Base-by-base conservation (phyloP, 345 rosid genomes). In the Ailanthus altissimus region DNA sequence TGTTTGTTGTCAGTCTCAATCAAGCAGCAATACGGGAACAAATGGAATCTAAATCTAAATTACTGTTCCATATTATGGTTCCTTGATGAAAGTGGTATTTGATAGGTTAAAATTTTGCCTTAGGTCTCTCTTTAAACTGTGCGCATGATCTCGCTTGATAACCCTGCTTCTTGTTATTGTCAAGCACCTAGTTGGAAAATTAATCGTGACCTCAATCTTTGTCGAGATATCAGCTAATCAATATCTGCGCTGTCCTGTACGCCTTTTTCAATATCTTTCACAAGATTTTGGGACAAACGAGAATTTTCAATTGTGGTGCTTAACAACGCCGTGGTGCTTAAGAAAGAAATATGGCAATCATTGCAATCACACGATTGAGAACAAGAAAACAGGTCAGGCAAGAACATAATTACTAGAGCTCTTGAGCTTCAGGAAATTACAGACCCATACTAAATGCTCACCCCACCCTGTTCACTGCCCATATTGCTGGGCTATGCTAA, bases 151-250 rank as follows among this genome's bases (percentile, higher is more conserved):
- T 25, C 8, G 43, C 23, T 69, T 21, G 1, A 18, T 69, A 16
- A 50, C 5, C n/a, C 1, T 18, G 43, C 8, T 3, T 18, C 2
- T 18, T 6, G 56, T 26, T 18, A 6, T 18, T 6, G 56, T 26
- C n/a, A 69, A 53, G 59, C 45, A 69, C 43, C 65, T 23, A 16
- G n/a, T 43, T 43, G 75, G 23, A 58, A 25, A n/a, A 43, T 61
- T 10, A 8, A 49, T 10, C 8, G 2, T 5, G 57, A 16, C 21
- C 51, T 47, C 5, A 3, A 18, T 5, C n/a, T 16, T 12, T 3
- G 16, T 25, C 2, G 16, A 58, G 12, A 42, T 14, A 43, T 45
- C 26, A 43, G 21, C 12, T 60, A 47, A 28, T 26, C 18, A 46
- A 16, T 8, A 7, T 14, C 9, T 38, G 64, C 14, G n/a, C 12